Conservation (phyloP, 495 filamentous ascomycete species). For the Penicillium waksmanii region DNA sequence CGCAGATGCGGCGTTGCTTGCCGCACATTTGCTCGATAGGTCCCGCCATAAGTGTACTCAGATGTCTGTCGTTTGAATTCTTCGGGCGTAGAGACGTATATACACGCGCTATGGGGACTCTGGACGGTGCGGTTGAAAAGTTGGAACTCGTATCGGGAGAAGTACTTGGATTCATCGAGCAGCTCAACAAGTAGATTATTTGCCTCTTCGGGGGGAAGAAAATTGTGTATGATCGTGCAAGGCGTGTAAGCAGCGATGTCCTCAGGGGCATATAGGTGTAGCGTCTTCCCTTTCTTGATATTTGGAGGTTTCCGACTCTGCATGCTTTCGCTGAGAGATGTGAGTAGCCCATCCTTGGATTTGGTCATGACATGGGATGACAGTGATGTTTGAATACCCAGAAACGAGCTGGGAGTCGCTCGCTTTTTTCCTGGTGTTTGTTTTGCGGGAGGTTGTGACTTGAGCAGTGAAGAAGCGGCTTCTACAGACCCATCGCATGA, state of each 20-base stretch:
- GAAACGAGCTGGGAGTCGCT: constrained; percentile 16
- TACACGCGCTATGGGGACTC: constrained; percentile 76
- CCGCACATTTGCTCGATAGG: constrained; percentile 71
- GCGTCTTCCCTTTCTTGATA: constrained; percentile 76
- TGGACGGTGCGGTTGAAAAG: constrained; percentile 84
- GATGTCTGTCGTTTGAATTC: constrained; percentile 65
- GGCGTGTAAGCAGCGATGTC: constrained; percentile 82
- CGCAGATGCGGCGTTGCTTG: constrained; percentile 71
- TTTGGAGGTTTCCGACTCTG: constrained; percentile 38
- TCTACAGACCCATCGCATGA: constrained; percentile 77
- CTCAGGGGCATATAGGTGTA: constrained; percentile 78
- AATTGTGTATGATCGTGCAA: constrained; percentile 90
- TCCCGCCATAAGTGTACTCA: constrained; percentile 85
- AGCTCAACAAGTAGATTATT: constrained; percentile 75
- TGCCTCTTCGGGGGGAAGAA: constrained; percentile 72
- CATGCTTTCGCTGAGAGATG: constrained; percentile 41
- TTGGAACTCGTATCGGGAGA: constrained; percentile 73
- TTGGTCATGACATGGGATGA: constrained; percentile 50
- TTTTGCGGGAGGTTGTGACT: constrained; percentile 24
- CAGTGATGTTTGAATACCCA: constrained; percentile 44
- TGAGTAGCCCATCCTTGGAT: constrained; percentile 27
- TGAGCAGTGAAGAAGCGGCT: constrained; percentile 57
- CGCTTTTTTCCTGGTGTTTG: constrained; percentile 34
- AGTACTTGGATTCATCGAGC: constrained; percentile 74
- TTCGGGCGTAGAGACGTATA: constrained; percentile 75